Evolutionary conservation across 225 moss, liverwort and hornwort genomes (phyloP), one percentile per base, ranked within the genome.

Genomic region (Sphagnum tenellum): DNA sequence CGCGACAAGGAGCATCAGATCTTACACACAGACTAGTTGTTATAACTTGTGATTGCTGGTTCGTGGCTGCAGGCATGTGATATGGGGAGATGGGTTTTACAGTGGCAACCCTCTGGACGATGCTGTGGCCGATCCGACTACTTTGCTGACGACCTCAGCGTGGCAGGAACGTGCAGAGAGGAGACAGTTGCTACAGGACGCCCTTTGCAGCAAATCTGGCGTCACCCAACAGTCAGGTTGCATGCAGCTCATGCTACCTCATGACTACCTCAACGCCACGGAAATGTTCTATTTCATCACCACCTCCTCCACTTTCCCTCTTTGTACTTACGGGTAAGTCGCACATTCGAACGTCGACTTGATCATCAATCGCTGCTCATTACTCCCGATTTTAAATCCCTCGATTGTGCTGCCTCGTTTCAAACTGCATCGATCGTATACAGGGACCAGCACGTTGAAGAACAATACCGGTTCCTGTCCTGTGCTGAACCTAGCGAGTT

Each of bases 291-390:
- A 70, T 56, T 9, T 65, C 8, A 12, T 66, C 8, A 69, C 63
- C 12, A 59, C 65, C 14, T 59, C 65, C 52, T 65, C 63, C 60
- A 48, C 53, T 12, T 70, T 65, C 47, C 61, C 59, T 11, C 47
- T 66, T 48, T 69, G 75, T 13, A 50, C 70, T 44, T 58, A 70
- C 48, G 75, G 70, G 74, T 74, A 52, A 57, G 67, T 55, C 9
- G 14, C 0, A 52, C 9, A 6, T 52, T 29, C 29, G 29, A 29
- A 29, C 29, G 29, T 29, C 29, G 29, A 29, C 29, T 29, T 29
- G 29, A 29, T 29, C 52, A 5, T 52, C 6, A 5, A 9, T 52
- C 52, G 9, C 52, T 9, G 52, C 7, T 52, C 52, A 52, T 2
- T 52, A 6, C 52, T 52, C 7, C 52, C 9, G 52, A 6, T 5